phyloP scores from a whole-genome alignment of 140 eudicot genomes.

The Stevia rebaudiana region DNA sequence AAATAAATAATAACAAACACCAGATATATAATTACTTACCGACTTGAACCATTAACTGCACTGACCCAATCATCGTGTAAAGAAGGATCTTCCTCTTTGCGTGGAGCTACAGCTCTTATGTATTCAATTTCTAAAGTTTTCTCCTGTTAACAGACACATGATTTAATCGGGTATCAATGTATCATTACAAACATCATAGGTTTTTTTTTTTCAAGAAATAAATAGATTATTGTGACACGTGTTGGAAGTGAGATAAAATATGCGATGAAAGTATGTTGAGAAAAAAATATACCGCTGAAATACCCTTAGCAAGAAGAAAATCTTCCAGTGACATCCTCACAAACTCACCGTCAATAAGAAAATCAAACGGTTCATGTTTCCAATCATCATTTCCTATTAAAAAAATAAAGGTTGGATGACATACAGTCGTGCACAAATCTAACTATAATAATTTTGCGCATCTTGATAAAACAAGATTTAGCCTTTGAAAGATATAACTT shows the following conservation, averaged over 20 bases:
- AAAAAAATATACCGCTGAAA: constrained; percentile 62
- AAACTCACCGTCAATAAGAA: constrained; percentile 66
- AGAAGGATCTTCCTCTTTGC: constrained; percentile 79
- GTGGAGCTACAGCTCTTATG: constrained; percentile 78
- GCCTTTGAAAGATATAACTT: too few species aligned
- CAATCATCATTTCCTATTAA: constrained; percentile 55
- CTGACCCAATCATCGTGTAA: constrained; percentile 97
- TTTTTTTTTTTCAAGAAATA: background rate
- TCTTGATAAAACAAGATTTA: background rate
- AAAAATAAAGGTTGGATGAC: background rate
- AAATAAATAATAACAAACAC: background rate
- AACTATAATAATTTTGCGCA: background rate
- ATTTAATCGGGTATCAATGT: constrained; percentile 12
- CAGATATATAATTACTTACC: constrained; percentile 32
- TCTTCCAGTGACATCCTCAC: constrained; percentile 84
- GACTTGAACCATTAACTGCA: constrained; percentile 81
- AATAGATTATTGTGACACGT: background rate
- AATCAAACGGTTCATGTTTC: constrained; percentile 77
- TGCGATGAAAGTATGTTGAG: background rate
- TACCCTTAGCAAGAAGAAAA: constrained; percentile 77
- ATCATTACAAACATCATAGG: background rate
- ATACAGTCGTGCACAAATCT: background rate
- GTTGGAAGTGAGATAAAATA: background rate
- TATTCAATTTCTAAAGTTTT: constrained; percentile 78
- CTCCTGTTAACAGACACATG: constrained; percentile 44